Percentiles rank a stretch among this genome's conserved stretches.
phyloP scores from a whole-genome alignment of 148 eudicot genomes.

The Limonium bicolor region DNA sequence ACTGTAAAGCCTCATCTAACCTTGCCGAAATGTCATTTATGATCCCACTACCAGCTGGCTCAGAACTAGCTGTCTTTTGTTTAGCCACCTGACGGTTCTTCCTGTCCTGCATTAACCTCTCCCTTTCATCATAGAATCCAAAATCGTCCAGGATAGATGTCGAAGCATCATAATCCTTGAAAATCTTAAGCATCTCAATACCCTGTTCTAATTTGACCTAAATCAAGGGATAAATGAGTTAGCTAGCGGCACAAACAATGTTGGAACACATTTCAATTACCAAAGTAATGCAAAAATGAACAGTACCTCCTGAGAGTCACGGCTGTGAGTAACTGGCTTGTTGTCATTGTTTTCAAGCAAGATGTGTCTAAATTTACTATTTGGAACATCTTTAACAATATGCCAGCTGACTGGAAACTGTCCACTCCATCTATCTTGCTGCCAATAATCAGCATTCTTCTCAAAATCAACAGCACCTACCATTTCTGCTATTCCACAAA shows the following conservation, averaged over 20 bases:
- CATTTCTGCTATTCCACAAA: conserved; percentile 97
- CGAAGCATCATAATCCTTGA: conserved; percentile 62
- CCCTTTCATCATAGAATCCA: conserved; percentile 65
- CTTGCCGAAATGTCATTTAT: conserved; percentile 52
- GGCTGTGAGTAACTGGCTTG: conserved; percentile 97
- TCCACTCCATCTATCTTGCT: conserved; percentile 98
- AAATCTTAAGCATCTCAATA: conserved; percentile 72
- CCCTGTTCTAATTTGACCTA: conserved; percentile 91
- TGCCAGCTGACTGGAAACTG: conserved; percentile 87
- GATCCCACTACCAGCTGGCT: conserved; percentile 24
- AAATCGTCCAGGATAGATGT: conserved; percentile 82
- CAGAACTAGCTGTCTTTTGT: conserved; percentile 19
- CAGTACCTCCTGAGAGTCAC: conserved; percentile 93
- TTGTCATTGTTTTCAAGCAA: conserved; percentile 82
- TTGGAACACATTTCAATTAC: background rate
- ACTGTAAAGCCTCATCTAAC: conserved; percentile 49
- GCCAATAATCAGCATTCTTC: conserved; percentile 86
- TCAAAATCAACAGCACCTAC: conserved; percentile 78
- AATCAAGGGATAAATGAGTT: background rate
- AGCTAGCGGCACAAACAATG: background rate
- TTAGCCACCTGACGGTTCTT: conserved; percentile 52
- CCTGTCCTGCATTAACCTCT: conserved; percentile 59
- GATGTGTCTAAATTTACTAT: conserved; percentile 76
- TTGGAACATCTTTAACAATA: conserved; percentile 82
- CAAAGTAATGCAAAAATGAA: conserved; percentile 2